Percentiles rank a stretch among this genome's conserved stretches.
These are phyloP conservation scores for Penicillium sp. DNA, from an alignment of 2,329 filamentous ascomycete species.

Conservation along the genomic window DNA sequence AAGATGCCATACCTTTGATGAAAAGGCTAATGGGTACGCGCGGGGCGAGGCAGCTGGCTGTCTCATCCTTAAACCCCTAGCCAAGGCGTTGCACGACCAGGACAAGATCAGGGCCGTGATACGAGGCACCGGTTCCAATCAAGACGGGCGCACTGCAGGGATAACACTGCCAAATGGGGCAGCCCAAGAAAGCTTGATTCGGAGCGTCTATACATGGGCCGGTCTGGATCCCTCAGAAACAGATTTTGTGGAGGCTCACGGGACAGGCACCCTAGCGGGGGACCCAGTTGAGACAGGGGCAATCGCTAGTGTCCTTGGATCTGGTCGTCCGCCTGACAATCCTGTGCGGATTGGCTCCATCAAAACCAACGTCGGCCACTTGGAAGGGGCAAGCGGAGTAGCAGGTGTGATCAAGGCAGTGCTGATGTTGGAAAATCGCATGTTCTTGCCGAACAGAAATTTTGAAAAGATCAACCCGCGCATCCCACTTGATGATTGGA, in stretches of 20 bases:
- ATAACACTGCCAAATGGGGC: conserved; percentile 43
- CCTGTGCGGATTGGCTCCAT: conserved; percentile 24
- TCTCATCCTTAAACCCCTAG: conserved; percentile 45
- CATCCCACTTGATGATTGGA: conserved; percentile 38
- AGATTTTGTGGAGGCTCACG: conserved; percentile 27
- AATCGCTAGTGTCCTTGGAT: conserved; percentile 22
- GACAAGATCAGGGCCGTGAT: conserved; percentile 48
- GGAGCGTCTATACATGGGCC: conserved; percentile 26
- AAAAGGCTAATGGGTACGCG: conserved; percentile 46
- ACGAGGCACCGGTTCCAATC: conserved; percentile 41
- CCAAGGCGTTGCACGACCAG: conserved; percentile 42
- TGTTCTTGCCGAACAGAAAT: conserved; percentile 45
- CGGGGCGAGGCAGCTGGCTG: conserved; percentile 47
- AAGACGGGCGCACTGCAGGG: conserved; percentile 47
- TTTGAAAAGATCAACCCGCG: conserved; percentile 41
- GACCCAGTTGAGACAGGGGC: conserved; percentile 31
- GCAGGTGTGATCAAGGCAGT: conserved; percentile 41
- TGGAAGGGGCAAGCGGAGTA: conserved; percentile 29
- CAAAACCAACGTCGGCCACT: conserved; percentile 29
- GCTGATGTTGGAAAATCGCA: conserved; percentile 44
- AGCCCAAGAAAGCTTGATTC: conserved; percentile 35
- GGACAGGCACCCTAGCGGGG: conserved; percentile 32
- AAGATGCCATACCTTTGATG: conserved; percentile 37
- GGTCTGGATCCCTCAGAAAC: conserved; percentile 23
- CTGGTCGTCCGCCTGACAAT: conserved; percentile 8